Percentiles rank a stretch among this genome's conserved stretches.
These are phyloP conservation scores for Testicularia cyperi DNA, from an alignment of 1,284 basidiomycete species.

Conservation along the genomic window DNA sequence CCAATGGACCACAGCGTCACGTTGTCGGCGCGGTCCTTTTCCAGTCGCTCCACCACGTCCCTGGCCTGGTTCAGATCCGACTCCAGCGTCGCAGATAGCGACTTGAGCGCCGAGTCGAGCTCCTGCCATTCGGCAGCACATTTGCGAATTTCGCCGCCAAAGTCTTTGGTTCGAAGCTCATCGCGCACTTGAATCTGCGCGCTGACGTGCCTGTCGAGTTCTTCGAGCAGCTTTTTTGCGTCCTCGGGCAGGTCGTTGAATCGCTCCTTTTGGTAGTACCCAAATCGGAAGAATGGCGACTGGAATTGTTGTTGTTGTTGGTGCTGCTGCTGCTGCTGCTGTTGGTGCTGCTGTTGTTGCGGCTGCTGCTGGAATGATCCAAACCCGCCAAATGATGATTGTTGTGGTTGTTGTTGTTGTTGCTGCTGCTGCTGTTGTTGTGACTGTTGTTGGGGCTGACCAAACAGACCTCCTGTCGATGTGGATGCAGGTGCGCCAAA, in stretches of 20 bases:
- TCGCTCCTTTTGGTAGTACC: slow-evolving; percentile 54
- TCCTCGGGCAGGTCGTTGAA: slow-evolving; percentile 58
- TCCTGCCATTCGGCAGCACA: slow-evolving; percentile 47
- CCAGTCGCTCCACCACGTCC: slow-evolving; percentile 33
- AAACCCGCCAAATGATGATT: neutral
- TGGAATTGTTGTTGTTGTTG: slow-evolving; percentile 10
- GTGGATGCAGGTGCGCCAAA: slow-evolving; percentile 1
- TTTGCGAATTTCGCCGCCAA: slow-evolving; percentile 40
- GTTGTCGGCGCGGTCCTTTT: slow-evolving; percentile 49
- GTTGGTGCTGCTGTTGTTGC: slow-evolving; percentile 6
- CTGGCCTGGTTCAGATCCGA: slow-evolving; percentile 30
- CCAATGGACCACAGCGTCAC: slow-evolving; percentile 48
- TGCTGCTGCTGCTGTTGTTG: slow-evolving; percentile 16
- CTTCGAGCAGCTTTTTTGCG: slow-evolving; percentile 47
- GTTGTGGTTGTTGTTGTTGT: slow-evolving; percentile 4
- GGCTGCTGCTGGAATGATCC: slow-evolving; percentile 9
- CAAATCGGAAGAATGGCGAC: slow-evolving; percentile 44
- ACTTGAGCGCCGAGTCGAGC: slow-evolving; percentile 43
- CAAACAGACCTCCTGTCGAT: neutral
- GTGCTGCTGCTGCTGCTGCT: slow-evolving; percentile 10
- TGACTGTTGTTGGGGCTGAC: slow-evolving; percentile 11
- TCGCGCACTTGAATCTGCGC: slow-evolving; percentile 41
- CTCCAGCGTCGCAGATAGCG: slow-evolving; percentile 44
- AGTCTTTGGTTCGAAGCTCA: slow-evolving; percentile 44
- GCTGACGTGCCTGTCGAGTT: slow-evolving; percentile 47